Evolutionary conservation across 1,284 basidiomycete genomes (phyloP), one percentile per base, ranked within the genome.

Genomic region (Puccinia novopanici): DNA sequence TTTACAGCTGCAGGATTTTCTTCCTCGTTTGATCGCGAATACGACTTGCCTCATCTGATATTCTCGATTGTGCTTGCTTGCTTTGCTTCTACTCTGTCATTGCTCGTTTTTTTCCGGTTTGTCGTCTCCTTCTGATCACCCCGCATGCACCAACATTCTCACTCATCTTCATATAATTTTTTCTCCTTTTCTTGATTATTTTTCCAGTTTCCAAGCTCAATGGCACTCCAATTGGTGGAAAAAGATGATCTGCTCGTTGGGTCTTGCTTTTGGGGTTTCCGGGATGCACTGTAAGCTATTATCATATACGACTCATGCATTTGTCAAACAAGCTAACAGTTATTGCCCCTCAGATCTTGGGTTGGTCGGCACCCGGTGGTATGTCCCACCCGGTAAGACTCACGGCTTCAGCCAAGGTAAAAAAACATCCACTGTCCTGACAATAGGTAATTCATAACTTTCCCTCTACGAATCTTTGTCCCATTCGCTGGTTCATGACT

Each of bases 141-240:
- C 13, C 34, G 78, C 86, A 86, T 34, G 30, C 40, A 4, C 48
- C 42, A 34, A 34, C 34, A 34, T 34, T 34, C 34, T 34, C 34
- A 34, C 34, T 34, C 34, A 34, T 34, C 34, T 4, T 3, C 5
- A 5, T n/a, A 24, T 3, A 27, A 1, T 24, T 17, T 48, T 72
- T 24, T 24, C 15, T n/a, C 1, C 67, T 2, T 37, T 68, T 24
- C 37, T 34, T 34, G 34, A 0, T 24, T 8, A 19, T 27, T n/a
- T 19, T 4, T 34, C 2, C 45, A 77, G 75, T 24, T 68, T 77
- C 24, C 63, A 77, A 54, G 61, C 75, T 8, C 87, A 88, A 82
- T 88, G 88, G 88, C 85, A 87, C 75, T 87, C 88, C 82, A 87
- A 86, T 24, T 88, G 87, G 86, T 87, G 87, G 86, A 88, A 87